phyloP scores from a whole-genome alignment of 2,329 filamentous ascomycete species.

The Fusarium anguioides region DNA sequence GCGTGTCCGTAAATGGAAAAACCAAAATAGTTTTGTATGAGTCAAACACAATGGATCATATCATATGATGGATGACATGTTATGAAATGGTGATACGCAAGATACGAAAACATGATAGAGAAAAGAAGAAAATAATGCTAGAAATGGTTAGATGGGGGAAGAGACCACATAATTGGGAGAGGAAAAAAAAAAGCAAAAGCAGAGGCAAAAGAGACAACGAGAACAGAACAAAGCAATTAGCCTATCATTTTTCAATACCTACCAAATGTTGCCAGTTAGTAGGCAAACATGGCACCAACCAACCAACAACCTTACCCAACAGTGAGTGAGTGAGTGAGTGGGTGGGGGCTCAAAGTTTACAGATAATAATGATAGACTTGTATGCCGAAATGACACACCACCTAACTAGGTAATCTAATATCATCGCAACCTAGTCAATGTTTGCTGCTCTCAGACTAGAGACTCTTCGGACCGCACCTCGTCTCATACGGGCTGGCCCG shows the following conservation, averaged over 20 bases:
- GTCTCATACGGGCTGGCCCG: slow-evolving; percentile 25
- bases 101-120: not conserved
- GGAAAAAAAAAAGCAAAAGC: slow-evolving; percentile 9
- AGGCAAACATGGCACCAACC: slow-evolving; percentile 7
- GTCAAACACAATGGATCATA: slow-evolving; percentile 24
- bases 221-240: not conserved
- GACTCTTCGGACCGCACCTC: slow-evolving; percentile 28
- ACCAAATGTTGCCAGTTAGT: not conserved
- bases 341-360: slow-evolving; percentile 13
- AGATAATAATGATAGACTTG: slow-evolving; percentile 27
- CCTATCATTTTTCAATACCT: not conserved
- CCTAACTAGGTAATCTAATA: not conserved
- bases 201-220: slow-evolving; percentile 7
- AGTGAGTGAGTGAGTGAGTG: too few species aligned
- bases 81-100: slow-evolving; percentile 5
- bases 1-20: slow-evolving; percentile 22
- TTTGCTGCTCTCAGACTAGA: slow-evolving; percentile 22
- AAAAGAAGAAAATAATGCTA: slow-evolving; percentile 8
- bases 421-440: slow-evolving; percentile 7
- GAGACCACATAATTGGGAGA: slow-evolving; percentile 9
- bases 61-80: slow-evolving; percentile 14
- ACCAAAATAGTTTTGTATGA: slow-evolving; percentile 31
- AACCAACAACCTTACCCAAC: too few species aligned
- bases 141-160: slow-evolving; percentile 19
- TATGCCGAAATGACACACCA: slow-evolving; percentile 24